A percentile compares a stretch with the other conserved stretches of the same genome.
phyloP scores from a whole-genome alignment of 1,284 basidiomycete species.

The Malassezia dermatis region DNA sequence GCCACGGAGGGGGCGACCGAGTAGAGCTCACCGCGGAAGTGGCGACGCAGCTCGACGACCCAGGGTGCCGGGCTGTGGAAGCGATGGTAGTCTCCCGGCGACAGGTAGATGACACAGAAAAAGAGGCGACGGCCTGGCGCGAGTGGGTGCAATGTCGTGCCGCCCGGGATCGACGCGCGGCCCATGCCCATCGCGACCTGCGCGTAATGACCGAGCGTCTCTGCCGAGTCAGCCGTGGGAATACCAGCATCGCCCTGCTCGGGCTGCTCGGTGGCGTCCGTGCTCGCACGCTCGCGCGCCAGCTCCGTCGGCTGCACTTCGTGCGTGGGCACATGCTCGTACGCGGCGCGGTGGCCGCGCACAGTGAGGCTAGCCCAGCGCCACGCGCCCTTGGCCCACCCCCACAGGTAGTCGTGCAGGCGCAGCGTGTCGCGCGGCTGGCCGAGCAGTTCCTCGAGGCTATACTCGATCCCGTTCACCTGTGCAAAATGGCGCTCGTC shows the following conservation, averaged over 20 bases:
- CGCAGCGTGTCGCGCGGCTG: slow-evolving; percentile 16
- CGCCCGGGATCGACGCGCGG: slow-evolving; percentile 35
- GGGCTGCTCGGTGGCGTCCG: slow-evolving; percentile 8
- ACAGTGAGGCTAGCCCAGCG: slow-evolving; percentile 15
- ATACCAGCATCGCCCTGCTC: slow-evolving; percentile 42
- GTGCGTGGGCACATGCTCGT: slow-evolving; percentile 7
- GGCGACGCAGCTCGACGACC: slow-evolving; percentile 89
- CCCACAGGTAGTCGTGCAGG: slow-evolving; percentile 15
- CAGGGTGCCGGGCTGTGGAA: slow-evolving; percentile 92
- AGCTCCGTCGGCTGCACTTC: slow-evolving; percentile 12
- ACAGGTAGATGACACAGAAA: slow-evolving; percentile 92
- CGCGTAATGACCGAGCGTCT: slow-evolving; percentile 42
- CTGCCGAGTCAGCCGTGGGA: slow-evolving; percentile 40
- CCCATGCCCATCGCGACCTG: slow-evolving; percentile 46
- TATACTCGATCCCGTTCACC: slow-evolving; percentile 94
- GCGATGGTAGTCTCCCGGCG: slow-evolving; percentile 94
- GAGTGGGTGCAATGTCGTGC: slow-evolving; percentile 20
- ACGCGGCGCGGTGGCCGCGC: not conserved
- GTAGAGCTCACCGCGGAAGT: slow-evolving; percentile 94
- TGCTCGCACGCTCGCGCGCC: slow-evolving; percentile 9
- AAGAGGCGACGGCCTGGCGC: slow-evolving; percentile 65
- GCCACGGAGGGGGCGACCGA: slow-evolving; percentile 94
- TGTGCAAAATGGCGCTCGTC: slow-evolving; percentile 83
- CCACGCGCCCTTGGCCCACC: slow-evolving; percentile 20
- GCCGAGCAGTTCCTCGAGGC: slow-evolving; percentile 62